Percentiles rank a stretch among this genome's conserved stretches.
Conservation (phyloP, 2,329 filamentous ascomycete genomes). For the Claviceps africana region DNA sequence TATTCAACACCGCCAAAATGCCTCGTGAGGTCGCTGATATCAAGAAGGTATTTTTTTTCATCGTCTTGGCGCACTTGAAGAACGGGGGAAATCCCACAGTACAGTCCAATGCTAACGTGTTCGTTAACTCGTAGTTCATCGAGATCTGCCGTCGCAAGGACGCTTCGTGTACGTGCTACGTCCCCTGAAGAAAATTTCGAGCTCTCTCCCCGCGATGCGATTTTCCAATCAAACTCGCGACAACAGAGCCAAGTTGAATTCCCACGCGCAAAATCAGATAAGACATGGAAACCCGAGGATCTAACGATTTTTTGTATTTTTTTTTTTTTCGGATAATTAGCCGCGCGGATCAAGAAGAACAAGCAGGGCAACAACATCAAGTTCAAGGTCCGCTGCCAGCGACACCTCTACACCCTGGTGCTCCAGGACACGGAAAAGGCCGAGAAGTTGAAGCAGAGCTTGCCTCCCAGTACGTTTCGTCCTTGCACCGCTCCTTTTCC, state of each 20-base stretch:
- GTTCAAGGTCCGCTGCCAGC: conserved; percentile 99
- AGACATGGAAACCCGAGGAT: not conserved
- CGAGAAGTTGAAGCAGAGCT: conserved; percentile 99
- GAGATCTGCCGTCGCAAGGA: conserved; percentile 99
- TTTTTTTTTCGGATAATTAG: no score
- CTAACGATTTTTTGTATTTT: not conserved
- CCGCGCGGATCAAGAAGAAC: conserved; percentile 93
- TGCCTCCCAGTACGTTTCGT: conserved; percentile 74
- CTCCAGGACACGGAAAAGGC: conserved; percentile 99
- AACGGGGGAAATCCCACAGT: no score
- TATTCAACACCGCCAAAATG: conserved; percentile 59
- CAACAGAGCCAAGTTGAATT: not conserved
- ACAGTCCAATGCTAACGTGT: conserved; percentile 4
- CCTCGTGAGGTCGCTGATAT: conserved; percentile 96
- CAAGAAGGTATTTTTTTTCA: conserved; percentile 54
- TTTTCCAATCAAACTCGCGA: not conserved
- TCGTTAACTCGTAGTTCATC: conserved; percentile 59
- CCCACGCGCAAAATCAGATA: not conserved
- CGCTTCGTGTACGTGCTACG: conserved; percentile 75
- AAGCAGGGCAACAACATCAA: conserved; percentile 84
- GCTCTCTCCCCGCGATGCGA: not conserved
- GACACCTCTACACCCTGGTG: conserved; percentile 93
- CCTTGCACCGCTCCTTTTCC: not conserved
- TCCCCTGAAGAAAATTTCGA: not conserved
- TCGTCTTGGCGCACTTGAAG: not conserved